Evolutionary conservation across 176 grass and related monocot genomes (phyloP).

Genomic region (Phyllostachys edulis): DNA sequence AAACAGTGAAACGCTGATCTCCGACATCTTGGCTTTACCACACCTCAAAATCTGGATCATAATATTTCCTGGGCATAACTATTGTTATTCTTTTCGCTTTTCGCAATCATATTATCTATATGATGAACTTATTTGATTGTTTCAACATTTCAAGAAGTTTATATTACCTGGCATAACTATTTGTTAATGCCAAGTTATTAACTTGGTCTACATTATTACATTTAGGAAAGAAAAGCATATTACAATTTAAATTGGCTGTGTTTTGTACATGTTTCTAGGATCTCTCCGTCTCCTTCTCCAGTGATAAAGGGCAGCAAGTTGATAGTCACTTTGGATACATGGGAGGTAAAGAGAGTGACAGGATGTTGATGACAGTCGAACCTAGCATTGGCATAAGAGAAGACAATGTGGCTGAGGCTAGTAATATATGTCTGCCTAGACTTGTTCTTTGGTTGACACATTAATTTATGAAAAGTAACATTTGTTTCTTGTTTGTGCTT

Average conservation of each 20-base stretch:
- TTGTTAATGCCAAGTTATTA: not conserved
- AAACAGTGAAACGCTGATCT: no score
- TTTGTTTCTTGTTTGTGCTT: slow-evolving; percentile 30
- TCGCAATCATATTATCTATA: slow-evolving; percentile 1
- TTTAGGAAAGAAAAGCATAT: not conserved
- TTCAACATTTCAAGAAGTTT: not conserved
- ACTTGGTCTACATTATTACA: not conserved
- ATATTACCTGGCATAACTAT: slow-evolving; percentile 3
- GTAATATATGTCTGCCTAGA: slow-evolving; percentile 43
- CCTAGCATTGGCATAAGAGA: slow-evolving; percentile 46
- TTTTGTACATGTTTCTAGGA: slow-evolving; percentile 58
- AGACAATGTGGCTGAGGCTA: slow-evolving; percentile 58
- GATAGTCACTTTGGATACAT: slow-evolving; percentile 30
- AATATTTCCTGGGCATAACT: not conserved
- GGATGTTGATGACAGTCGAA: slow-evolving; percentile 62
- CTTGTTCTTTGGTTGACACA: slow-evolving; percentile 10
- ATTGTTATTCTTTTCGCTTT: slow-evolving; percentile 6
- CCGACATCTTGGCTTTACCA: not conserved
- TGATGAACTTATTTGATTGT: slow-evolving; percentile 15
- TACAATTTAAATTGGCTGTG: slow-evolving; percentile 21
- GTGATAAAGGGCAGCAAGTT: slow-evolving; percentile 38
- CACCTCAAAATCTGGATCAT: slow-evolving; percentile 1
- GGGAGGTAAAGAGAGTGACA: slow-evolving; percentile 64
- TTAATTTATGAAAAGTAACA: slow-evolving; percentile 24
- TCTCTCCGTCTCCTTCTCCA: slow-evolving; percentile 52